These are phyloP conservation scores for Parastagonospora avenae DNA, from an alignment of 2,329 filamentous ascomycete species.

Conservation along the genomic window DNA sequence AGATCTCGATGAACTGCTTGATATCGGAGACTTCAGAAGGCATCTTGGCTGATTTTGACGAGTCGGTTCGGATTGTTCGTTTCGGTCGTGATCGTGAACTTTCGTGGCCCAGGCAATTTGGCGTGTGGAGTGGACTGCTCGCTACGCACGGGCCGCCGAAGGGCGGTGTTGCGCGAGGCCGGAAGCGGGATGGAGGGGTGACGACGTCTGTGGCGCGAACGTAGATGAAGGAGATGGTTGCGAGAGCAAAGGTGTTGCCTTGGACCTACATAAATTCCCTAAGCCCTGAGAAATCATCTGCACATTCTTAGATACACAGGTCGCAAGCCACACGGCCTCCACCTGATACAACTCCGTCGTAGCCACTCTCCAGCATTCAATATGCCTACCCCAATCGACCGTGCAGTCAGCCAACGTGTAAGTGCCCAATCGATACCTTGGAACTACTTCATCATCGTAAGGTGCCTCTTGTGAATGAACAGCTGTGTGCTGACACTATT, in stretches of 20 bases:
- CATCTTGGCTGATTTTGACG: slow-evolving; percentile 72
- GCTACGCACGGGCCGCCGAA: slow-evolving; percentile 40
- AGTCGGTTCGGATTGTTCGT: slow-evolving; percentile 15
- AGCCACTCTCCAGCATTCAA: slow-evolving; percentile 10
- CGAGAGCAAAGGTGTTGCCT: slow-evolving; percentile 14
- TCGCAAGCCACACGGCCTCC: neutral
- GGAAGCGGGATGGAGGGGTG: slow-evolving; percentile 24
- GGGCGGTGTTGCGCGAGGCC: slow-evolving; percentile 27
- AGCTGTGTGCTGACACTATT: slow-evolving; percentile 3
- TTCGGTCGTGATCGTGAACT: slow-evolving; percentile 27
- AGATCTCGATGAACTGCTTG: slow-evolving; percentile 99
- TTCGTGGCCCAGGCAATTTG: slow-evolving; percentile 21
- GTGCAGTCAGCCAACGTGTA: slow-evolving; percentile 53
- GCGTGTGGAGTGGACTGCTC: slow-evolving; percentile 41
- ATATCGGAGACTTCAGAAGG: slow-evolving; percentile 98
- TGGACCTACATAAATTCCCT: neutral
- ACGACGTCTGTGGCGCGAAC: slow-evolving; percentile 33
- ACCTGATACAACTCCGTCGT: neutral
- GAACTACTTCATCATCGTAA: slow-evolving; percentile 29
- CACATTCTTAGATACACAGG: too few species aligned
- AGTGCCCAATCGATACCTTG: slow-evolving; percentile 24
- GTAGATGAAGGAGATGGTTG: slow-evolving; percentile 7
- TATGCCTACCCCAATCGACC: slow-evolving; percentile 58
- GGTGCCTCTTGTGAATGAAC: slow-evolving; percentile 7
- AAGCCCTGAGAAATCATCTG: neutral